Base-by-base conservation (phyloP, 1,139 yeast species). In the Lodderomyces pseudojiufengensis region DNA sequence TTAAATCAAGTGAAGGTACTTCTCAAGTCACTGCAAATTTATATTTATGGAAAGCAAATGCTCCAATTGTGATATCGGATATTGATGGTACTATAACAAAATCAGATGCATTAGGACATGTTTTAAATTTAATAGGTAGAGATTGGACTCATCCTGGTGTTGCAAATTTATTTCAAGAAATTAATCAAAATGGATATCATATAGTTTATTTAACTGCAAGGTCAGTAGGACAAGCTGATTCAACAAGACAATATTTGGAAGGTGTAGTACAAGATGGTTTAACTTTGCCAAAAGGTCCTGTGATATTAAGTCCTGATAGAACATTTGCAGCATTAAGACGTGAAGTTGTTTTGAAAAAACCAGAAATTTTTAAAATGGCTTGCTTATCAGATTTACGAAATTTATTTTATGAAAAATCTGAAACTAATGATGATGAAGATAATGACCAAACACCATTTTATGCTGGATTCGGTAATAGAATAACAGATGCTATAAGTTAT, bases 131-230 rank as follows among this genome's bases (percentile, higher is more conserved):
- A 76, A 69, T 94, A 33, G 99, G 99, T 2, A 76, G 88, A 48
- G 99, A 94, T 62, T 94, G 98, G 98, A 94, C 98, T 0, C 99
- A 94, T 56, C 77, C 81, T 1, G 99, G 98, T 16, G 98, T 94
- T 29, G 96, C 97, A 2, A 82, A 80, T 49, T 65, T 94, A 42
- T 94, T 90, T 57, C 80, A 79, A 20, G 98, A 94, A 57, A 92
- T 94, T 44, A 58, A 74, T 32, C 68, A 73, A 39, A 94, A 94
- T 55, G 98, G 98, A 1, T 94, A 92, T 64, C 88, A 92, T 53
- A 82, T 94, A 39, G 74, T 94, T 75, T 94, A 94, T 57, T 67
- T 94, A 48, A 94, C 98, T 0, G 95, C 98, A 0, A 72, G 99
- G 48, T 83, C 95, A 5, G 96, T 87, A 1, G 99, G 99, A 0